Evolutionary conservation across 2,329 filamentous ascomycete genomes (phyloP), one percentile per base, ranked within the genome.

Genomic region (Amauroascus verrucosus): DNA sequence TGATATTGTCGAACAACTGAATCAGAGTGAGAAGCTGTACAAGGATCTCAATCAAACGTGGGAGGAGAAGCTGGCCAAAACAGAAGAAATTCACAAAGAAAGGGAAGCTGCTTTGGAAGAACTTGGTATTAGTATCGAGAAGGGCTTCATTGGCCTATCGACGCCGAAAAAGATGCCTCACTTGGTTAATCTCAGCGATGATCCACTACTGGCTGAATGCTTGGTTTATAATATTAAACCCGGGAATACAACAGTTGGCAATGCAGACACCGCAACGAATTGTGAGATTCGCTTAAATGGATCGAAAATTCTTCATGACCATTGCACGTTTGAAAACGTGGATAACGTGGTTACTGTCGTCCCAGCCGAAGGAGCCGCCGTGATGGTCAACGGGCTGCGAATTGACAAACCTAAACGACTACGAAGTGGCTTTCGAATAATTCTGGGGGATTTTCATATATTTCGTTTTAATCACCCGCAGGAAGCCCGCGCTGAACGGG

Each of bases 151-250:
- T 57, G 93, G 93, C 13, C 75, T 98, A 57, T 91, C 88, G 56
- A 97, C 90, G 18, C 93, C 93, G 0, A 98, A 98, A 74, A 96
- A 96, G 72, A 98, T 97, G 88, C 93, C 93, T 7, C 93, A 98
- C 81, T 73, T 98, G 70, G 93, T 98, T 70, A 98, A 98, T 67
- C 73, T 98, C 61, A 96, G 90, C n/a, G 87, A 93, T 65, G 87
- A 93, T 65, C 93, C 93, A 7, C 76, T 98, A 30, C 78, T 98
- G 43, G 90, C 91, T 4, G 93, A 98, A 72, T 98, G 93, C 71
- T 75, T 98, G 54, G 88, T 98, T 37, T 98, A 98, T 73, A 98
- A 98, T 64, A 80, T 98, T 61, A 98, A 98, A 69, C 91, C 93
- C 6, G 93, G 93, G 30, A 86, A 82, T 7, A 98, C 93, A 0